These are phyloP conservation scores for Candida awuae DNA, from an alignment of 805 yeast species.

Conservation along the genomic window DNA sequence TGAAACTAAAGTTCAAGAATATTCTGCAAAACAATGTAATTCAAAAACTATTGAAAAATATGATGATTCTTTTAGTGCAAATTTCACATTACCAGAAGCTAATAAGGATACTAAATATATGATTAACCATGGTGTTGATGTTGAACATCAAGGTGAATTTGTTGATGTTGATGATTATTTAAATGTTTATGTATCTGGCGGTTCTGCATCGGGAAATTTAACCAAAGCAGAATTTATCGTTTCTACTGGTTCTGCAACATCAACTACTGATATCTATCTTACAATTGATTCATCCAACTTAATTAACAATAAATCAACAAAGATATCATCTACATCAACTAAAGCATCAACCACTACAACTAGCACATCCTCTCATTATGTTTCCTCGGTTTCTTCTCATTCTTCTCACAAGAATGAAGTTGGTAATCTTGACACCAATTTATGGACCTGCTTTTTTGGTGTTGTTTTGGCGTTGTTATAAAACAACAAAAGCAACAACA, in stretches of 20 bases:
- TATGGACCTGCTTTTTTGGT: conserved; percentile 25
- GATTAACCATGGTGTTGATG: conserved; percentile 42
- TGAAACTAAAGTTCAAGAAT: conserved; percentile 30
- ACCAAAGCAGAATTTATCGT: conserved; percentile 7
- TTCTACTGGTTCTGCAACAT: conserved; percentile 6
- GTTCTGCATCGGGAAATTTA: conserved; percentile 30
- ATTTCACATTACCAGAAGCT: conserved; percentile 41
- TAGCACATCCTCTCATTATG: conserved; percentile 15
- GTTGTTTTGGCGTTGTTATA: conserved; percentile 35
- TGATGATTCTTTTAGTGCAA: conserved; percentile 37
- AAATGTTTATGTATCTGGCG: conserved; percentile 25
- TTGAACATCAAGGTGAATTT: conserved; percentile 37
- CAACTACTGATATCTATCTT: conserved; percentile 15
- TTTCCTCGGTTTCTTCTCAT: conserved; percentile 16
- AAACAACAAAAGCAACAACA: too few relatives aligned
- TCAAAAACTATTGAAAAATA: conserved; percentile 28
- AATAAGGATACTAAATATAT: conserved; percentile 36
- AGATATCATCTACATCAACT: conserved; percentile 7
- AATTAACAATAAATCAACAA: conserved; percentile 25
- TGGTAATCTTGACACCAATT: conserved; percentile 14
- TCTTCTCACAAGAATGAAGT: conserved; percentile 23
- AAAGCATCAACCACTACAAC: conserved; percentile 9
- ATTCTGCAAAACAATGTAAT: conserved; percentile 33
- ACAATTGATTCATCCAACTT: conserved; percentile 25
- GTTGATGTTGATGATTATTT: conserved; percentile 29